Conservation (phyloP, 768 basidiomycete species). For the Lyophyllum atratum region DNA sequence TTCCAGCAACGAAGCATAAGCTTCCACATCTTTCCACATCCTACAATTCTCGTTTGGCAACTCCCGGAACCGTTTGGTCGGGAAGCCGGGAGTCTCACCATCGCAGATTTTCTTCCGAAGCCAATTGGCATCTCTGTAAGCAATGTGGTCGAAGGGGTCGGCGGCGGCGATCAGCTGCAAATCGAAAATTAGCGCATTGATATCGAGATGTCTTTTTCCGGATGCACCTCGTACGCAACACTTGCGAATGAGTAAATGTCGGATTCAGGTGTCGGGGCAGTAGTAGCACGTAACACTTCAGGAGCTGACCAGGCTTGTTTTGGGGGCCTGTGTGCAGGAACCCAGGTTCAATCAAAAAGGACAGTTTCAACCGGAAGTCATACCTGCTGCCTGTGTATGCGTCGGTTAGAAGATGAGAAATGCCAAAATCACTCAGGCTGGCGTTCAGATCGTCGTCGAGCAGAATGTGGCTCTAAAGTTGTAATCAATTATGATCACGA, state of each 20-base stretch:
- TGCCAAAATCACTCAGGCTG: background rate
- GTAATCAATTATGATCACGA: no score
- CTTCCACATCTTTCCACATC: background rate
- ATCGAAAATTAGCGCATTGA: background rate
- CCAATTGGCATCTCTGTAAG: background rate
- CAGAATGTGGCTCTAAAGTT: background rate
- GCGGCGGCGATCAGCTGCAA: background rate
- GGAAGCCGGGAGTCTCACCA: background rate
- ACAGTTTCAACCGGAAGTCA: background rate
- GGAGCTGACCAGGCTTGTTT: background rate
- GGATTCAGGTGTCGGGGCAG: background rate
- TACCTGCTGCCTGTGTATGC: background rate
- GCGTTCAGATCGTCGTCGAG: background rate
- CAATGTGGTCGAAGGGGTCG: background rate
- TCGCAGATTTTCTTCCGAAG: background rate
- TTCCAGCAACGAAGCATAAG: conserved; percentile 1
- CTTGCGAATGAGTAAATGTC: conserved; percentile 1
- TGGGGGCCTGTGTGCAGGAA: background rate
- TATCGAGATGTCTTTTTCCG: background rate
- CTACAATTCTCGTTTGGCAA: background rate
- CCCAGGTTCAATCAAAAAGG: background rate
- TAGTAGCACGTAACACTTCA: background rate
- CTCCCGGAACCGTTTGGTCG: background rate
- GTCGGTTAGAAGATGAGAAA: background rate
- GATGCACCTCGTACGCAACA: background rate